Evolutionary conservation across 2,329 filamentous ascomycete species (phyloP), one percentile per base, ranked within the genome.

Genomic region (Fusarium verticillioides): DNA sequence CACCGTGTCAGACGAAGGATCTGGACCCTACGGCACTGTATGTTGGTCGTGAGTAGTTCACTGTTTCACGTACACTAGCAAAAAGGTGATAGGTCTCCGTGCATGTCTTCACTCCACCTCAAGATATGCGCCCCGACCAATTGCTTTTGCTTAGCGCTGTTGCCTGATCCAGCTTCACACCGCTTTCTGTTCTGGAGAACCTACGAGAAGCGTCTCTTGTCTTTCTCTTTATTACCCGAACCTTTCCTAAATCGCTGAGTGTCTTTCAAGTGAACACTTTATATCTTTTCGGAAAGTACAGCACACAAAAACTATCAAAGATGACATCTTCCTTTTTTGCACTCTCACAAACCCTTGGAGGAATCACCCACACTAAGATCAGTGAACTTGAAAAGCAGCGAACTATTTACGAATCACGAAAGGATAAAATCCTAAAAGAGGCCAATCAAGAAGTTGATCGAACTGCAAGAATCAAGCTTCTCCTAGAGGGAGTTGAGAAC

Each of bases 291-390:
- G 4, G 4, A 26, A 26, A 26, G 6, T 26, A 26, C 11, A 16
- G 18, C 10, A 12, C 3, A 15, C 26, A 42, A 1, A 18, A 15
- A 18, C 12, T 15, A 13, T 1, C 18, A 56, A 19, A 28, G 1
- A 43, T 61, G 58, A 11, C 49, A 13, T 40, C 57, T 2, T 61
- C 47, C 4, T 36, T 5, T 21, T 36, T 61, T 2, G 58, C 49
- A 7, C 58, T 61, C 2, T 61, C 58, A 5, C 58, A 61, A 13
- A 61, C 58, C 9, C 58, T 61, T 4, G 37, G 58, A 13, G 58
- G 47, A 2, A 61, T 61, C 16, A 61, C 49, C 1, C 36, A 3
- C 15, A 61, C 58, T 1, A 61, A 61, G 30, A 57, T 61, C 11
- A 12, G 23, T 19, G 49, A 61, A 19, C 19, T 61, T 7, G 58